Conservation (phyloP, 305 asterid species). For the Fraxinus paxiana region DNA sequence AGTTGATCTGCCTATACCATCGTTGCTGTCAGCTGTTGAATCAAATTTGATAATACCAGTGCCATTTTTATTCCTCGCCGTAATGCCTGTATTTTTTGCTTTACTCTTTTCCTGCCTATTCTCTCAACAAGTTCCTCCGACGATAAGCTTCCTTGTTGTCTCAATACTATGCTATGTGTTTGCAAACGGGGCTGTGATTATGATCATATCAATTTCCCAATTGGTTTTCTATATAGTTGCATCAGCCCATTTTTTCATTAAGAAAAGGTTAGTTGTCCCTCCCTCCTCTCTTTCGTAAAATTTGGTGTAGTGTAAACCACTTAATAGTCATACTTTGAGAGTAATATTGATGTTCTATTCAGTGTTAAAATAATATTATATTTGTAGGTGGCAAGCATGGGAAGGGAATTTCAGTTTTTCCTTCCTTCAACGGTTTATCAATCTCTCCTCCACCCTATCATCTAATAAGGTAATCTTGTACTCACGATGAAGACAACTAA, state of each 20-base stretch:
- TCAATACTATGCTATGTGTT: slow-evolving; percentile 68
- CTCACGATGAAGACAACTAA: slow-evolving; percentile 21
- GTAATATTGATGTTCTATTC: slow-evolving; percentile 19
- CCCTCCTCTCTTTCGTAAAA: neutral
- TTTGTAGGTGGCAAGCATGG: slow-evolving; percentile 68
- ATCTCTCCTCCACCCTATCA: slow-evolving; percentile 46
- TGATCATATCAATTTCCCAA: slow-evolving; percentile 62
- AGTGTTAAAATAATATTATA: slow-evolving; percentile 30
- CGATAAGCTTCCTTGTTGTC: slow-evolving; percentile 51
- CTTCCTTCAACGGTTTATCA: slow-evolving; percentile 43
- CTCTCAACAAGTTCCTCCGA: slow-evolving; percentile 55
- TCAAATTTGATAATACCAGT: slow-evolving; percentile 69
- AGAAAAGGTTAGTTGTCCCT: slow-evolving; percentile 61
- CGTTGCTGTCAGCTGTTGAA: slow-evolving; percentile 83
- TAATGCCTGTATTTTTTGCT: slow-evolving; percentile 56
- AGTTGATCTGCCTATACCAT: slow-evolving; percentile 73
- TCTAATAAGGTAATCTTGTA: slow-evolving; percentile 61
- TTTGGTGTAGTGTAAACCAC: neutral
- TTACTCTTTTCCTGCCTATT: slow-evolving; percentile 50
- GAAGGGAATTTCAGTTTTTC: slow-evolving; percentile 48
- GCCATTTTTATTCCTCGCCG: slow-evolving; percentile 57
- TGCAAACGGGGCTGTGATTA: slow-evolving; percentile 68
- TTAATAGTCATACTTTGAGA: neutral
- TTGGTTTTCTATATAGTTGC: slow-evolving; percentile 58
- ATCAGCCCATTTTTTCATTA: slow-evolving; percentile 54